Conservation (phyloP, 1,139 yeast genomes). For the Entelexis paramagnoliae region DNA sequence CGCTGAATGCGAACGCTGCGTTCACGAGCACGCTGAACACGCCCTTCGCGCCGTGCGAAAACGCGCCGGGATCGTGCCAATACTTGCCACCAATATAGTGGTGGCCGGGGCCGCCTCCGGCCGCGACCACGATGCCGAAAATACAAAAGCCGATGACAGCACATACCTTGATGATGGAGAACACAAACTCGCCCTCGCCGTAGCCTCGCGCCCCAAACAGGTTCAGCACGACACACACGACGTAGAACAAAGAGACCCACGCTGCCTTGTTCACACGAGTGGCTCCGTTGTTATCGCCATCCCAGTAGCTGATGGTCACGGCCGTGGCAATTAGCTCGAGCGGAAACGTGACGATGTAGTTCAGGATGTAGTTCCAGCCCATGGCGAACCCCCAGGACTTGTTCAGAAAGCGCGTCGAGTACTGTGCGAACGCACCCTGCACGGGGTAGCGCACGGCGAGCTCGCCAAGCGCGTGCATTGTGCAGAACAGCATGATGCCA, state of each 20-base stretch:
- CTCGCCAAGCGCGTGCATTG: slow-evolving; percentile 81
- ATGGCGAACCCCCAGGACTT: slow-evolving; percentile 64
- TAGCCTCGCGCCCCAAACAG: slow-evolving; percentile 62
- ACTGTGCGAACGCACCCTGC: slow-evolving; percentile 68
- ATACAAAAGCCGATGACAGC: slow-evolving; percentile 59
- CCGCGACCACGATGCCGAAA: slow-evolving; percentile 48
- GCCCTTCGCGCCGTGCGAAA: slow-evolving; percentile 64
- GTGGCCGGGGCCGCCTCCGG: slow-evolving; percentile 42
- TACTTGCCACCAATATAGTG: slow-evolving; percentile 49
- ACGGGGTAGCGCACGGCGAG: slow-evolving; percentile 70
- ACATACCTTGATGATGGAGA: slow-evolving; percentile 48
- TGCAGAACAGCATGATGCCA: slow-evolving; percentile 57
- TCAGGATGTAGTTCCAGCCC: slow-evolving; percentile 74
- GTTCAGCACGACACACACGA: slow-evolving; percentile 46
- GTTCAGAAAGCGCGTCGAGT: slow-evolving; percentile 60
- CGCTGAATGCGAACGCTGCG: slow-evolving; percentile 74
- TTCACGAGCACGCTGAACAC: slow-evolving; percentile 68
- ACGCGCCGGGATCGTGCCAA: slow-evolving; percentile 60
- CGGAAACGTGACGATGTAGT: slow-evolving; percentile 71
- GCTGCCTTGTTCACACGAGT: slow-evolving; percentile 48
- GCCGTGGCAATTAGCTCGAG: slow-evolving; percentile 73
- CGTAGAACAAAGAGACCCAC: slow-evolving; percentile 55
- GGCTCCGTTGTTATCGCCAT: slow-evolving; percentile 35
- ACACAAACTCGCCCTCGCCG: slow-evolving; percentile 62
- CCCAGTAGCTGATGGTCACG: slow-evolving; percentile 61